Evolutionary conservation across 140 eudicot species (phyloP).

Genomic region (Bidens hawaiensis): DNA sequence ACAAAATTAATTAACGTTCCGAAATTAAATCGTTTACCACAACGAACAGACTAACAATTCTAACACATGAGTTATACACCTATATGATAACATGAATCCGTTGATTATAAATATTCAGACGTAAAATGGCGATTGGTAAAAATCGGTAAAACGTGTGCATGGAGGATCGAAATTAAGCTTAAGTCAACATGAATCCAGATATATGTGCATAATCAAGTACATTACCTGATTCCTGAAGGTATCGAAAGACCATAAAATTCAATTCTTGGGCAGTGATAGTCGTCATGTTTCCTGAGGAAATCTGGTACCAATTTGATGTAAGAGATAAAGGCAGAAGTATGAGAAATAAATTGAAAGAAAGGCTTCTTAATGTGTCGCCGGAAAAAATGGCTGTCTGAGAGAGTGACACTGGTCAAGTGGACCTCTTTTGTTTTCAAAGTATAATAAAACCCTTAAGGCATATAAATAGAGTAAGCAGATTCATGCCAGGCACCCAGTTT

Average conservation of each 20-base stretch:
- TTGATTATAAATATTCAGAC: background rate
- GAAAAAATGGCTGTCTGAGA: no score
- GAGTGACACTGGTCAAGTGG: no score
- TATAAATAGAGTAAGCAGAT: no score
- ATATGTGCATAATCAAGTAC: background rate
- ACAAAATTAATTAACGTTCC: background rate
- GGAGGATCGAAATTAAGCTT: background rate
- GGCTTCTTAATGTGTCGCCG: no score
- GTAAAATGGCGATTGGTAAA: background rate
- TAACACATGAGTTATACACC: background rate
- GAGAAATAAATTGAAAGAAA: no score
- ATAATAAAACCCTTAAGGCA: no score
- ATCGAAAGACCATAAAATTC: slow-evolving; percentile 56
- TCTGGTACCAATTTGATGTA: slow-evolving; percentile 11
- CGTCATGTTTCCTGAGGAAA: slow-evolving; percentile 19
- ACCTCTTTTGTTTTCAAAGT: no score
- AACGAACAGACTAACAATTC: background rate
- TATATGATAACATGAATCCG: background rate
- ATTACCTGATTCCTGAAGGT: slow-evolving; percentile 63
- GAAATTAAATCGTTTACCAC: background rate
- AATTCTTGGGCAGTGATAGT: slow-evolving; percentile 41
- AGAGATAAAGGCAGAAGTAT: no score
- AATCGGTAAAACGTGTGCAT: slow-evolving; percentile 18
- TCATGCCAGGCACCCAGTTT: no score
- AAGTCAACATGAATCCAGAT: background rate